Percentiles rank a stretch among this genome's conserved stretches.
These are phyloP conservation scores for Cryptococcus jaspeensis DNA, from an alignment of 1,284 basidiomycete species.

Conservation along the genomic window DNA sequence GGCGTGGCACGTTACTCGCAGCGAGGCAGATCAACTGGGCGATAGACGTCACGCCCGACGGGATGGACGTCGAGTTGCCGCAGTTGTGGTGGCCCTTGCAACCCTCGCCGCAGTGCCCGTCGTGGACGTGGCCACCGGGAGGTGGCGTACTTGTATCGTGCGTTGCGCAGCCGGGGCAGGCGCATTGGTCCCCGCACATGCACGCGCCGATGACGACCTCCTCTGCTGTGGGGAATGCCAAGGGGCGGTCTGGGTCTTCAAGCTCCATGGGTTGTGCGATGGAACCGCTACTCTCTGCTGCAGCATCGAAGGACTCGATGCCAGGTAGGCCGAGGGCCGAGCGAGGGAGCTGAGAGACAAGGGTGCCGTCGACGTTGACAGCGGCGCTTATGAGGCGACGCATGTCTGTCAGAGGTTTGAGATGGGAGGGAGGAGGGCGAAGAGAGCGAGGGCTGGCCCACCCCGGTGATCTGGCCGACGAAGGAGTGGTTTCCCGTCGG, in stretches of 20 bases:
- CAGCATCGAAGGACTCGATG: conserved; percentile 40
- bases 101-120: conserved; percentile 30
- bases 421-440: conserved; percentile 18
- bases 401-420: conserved; percentile 44
- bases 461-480: conserved; percentile 10
- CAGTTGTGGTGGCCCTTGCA: conserved; percentile 48
- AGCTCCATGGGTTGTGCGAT: conserved; percentile 38
- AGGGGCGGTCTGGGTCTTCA: conserved; percentile 30
- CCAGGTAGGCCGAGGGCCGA: conserved; percentile 43
- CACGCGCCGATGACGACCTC: conserved; percentile 48
- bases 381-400: conserved; percentile 40
- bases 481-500: conserved; percentile 9
- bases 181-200: conserved; percentile 50
- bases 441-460: conserved; percentile 13
- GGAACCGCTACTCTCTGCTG: conserved; percentile 34
- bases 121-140: conserved; percentile 14
- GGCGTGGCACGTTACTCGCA: conserved; percentile 43
- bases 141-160: conserved; percentile 31
- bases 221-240: conserved; percentile 45
- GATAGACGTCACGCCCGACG: conserved; percentile 47
- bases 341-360: conserved; percentile 37
- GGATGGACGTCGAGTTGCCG: conserved; percentile 41
- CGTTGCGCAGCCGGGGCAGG: conserved; percentile 49
- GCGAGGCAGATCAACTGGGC: conserved; percentile 48
- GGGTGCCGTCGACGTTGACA: conserved; percentile 39